Conservation (phyloP, 306 rosid genomes). For the Lotus japonicus region DNA sequence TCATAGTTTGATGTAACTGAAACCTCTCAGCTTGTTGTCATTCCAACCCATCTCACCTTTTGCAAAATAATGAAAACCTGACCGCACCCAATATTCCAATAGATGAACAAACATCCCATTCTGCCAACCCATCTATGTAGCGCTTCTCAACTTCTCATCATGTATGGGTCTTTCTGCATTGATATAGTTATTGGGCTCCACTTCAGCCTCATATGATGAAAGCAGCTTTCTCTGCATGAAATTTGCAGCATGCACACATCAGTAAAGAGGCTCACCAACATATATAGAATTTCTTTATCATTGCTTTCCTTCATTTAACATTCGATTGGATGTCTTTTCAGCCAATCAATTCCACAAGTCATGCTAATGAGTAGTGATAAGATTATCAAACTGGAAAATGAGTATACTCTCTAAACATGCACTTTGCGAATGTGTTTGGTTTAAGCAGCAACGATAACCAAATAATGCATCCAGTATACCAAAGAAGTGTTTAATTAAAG, state of each 20-base stretch:
- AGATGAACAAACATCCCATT: neutral
- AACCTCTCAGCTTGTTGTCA: slow-evolving; percentile 11
- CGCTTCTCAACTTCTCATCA: slow-evolving; percentile 29
- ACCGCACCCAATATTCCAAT: neutral
- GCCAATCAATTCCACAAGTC: neutral
- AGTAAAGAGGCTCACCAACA: too few relatives aligned
- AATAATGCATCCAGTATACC: too few relatives aligned
- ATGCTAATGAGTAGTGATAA: neutral
- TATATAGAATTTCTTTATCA: neutral
- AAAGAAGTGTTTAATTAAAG: too few relatives aligned
- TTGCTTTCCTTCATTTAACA: too few relatives aligned
- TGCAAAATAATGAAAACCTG: neutral
- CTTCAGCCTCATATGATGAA: slow-evolving; percentile 51
- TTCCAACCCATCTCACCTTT: slow-evolving; percentile 3
- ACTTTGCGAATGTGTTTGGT: too few relatives aligned
- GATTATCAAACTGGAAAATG: too few relatives aligned
- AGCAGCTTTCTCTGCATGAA: slow-evolving; percentile 66
- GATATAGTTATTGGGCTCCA: slow-evolving; percentile 22
- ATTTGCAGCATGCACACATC: neutral
- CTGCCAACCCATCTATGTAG: slow-evolving; percentile 21
- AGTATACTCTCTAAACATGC: too few relatives aligned
- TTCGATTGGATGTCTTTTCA: neutral
- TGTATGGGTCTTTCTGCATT: slow-evolving; percentile 15
- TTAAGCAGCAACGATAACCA: too few relatives aligned
- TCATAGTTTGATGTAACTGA: neutral